Base-by-base conservation (phyloP, 768 basidiomycete species). In the Mycena galopus region DNA sequence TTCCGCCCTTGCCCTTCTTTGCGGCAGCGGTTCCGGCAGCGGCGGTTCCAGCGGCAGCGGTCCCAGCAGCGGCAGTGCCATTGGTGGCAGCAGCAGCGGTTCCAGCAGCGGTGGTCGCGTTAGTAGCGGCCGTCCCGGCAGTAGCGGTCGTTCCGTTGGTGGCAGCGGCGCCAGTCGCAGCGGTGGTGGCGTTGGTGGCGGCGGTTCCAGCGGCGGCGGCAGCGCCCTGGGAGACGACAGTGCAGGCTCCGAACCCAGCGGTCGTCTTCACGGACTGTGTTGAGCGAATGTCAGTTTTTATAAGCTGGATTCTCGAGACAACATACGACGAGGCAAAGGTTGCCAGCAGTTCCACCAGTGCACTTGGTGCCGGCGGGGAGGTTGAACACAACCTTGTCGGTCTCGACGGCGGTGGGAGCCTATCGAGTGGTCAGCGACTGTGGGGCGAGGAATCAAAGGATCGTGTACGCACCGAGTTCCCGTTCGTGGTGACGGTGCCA, bases 211-310 rank as follows among this genome's bases (percentile, higher is more conserved):
- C 71, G 23, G 73, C 77, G 32, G 79, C 79, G 25, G 75, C 75
- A 35, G 61, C 73, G 16, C 77, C 78, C 62, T 86, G 83, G 12
- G 77, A 73, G 27, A 89, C 86, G 35, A 84, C 88, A 14, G 86
- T 84, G 68, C 89, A 90, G 77, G 88, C 89, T 64, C 89, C 89
- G 78, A 89, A 89, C 32, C 87, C 86, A 27, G 82, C 84, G 23
- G 85, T 78, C 23, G 88, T 87, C 51, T 79, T 84, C 75, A 90
- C 87, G 32, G 86, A 85, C 80, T 84, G 62, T 11, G 65, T 11
- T 12, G 21, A 2, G 32, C 8, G 60, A 19, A 42, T 42, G 27
- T n/a, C n/a, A 71, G 37, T 53, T 29, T 59, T 10, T 10, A 12
- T 23, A 9, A 14, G 29, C 25, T 27, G 35, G 6, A 30, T 19